These are phyloP conservation scores for Phytopythium mirpurense DNA, from an alignment of 352 stramenopile species.

Conservation along the genomic window DNA sequence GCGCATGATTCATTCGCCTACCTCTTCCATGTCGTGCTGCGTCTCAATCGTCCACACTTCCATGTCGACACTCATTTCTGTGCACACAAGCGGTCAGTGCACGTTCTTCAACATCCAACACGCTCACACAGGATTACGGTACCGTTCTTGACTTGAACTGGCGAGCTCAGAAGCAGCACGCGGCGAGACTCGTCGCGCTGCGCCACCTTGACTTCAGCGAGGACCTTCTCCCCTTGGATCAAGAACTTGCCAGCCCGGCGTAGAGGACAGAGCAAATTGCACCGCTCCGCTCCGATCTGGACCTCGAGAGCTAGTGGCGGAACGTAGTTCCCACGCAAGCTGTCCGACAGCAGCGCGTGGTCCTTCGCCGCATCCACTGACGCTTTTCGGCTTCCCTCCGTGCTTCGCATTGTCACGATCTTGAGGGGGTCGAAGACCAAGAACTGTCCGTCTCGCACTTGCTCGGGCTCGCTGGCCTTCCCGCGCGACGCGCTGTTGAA, in stretches of 20 bases:
- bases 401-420: conserved; percentile 45
- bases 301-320: conserved; percentile 83
- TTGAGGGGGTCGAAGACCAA: conserved; percentile 86
- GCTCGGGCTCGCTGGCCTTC: conserved; percentile 54
- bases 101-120: background rate
- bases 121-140: background rate
- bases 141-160: conserved; percentile 87
- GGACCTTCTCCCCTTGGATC: conserved; percentile 79
- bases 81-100: conserved; percentile 7
- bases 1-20: conserved; percentile 14
- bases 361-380: conserved; percentile 35
- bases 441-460: conserved; percentile 80
- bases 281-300: conserved; percentile 56
- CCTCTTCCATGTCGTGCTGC: conserved; percentile 37
- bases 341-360: conserved; percentile 68
- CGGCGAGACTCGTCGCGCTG: conserved; percentile 81
- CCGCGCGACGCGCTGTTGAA: conserved; percentile 14
- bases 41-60: conserved; percentile 74
- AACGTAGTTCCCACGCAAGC: conserved; percentile 76
- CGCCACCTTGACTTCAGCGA: conserved; percentile 86
- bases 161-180: conserved; percentile 80
- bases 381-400: conserved; percentile 21
- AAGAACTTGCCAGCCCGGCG: conserved; percentile 85
- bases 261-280: conserved; percentile 78
- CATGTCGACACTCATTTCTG: conserved; percentile 78